These are phyloP conservation scores for Yamadazyma nakazawae DNA, from an alignment of 805 yeast species.

Conservation along the genomic window DNA sequence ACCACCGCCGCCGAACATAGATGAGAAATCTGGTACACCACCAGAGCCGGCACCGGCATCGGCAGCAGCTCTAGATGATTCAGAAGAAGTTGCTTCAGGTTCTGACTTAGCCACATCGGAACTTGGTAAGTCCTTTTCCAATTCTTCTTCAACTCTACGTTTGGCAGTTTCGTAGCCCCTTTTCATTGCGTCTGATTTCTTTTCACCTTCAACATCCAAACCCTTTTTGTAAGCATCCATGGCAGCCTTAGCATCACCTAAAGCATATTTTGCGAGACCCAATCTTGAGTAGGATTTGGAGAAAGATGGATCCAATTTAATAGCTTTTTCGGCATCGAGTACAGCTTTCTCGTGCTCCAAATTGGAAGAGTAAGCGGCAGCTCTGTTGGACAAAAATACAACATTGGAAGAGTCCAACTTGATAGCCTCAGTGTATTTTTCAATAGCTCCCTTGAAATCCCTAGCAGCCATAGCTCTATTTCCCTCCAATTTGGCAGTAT, in stretches of 20 bases:
- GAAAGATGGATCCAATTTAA: conserved; percentile 70
- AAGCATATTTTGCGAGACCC: conserved; percentile 91
- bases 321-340: conserved; percentile 79
- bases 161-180: conserved; percentile 93
- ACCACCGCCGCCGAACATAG: conserved; percentile 68
- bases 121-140: conserved; percentile 33
- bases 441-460: conserved; percentile 68
- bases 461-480: conserved; percentile 82
- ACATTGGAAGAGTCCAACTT: conserved; percentile 67
- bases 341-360: conserved; percentile 75
- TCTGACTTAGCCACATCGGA: conserved; percentile 22
- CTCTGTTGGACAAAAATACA: conserved; percentile 88
- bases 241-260: conserved; percentile 88
- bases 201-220: conserved; percentile 79
- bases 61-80: conserved; percentile 19
- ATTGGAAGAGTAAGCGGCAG: conserved; percentile 89
- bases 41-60: conserved; percentile 40
- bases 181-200: conserved; percentile 84
- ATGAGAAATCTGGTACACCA: conserved; percentile 77
- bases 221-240: conserved; percentile 89
- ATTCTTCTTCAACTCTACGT: conserved; percentile 76
- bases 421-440: conserved; percentile 79
- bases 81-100: conserved; percentile 17
- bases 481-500: conserved; percentile 78
- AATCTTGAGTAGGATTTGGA: conserved; percentile 93